Conservation (phyloP, 225 moss, liverwort and hornwort genomes). For the Asterella californica region DNA sequence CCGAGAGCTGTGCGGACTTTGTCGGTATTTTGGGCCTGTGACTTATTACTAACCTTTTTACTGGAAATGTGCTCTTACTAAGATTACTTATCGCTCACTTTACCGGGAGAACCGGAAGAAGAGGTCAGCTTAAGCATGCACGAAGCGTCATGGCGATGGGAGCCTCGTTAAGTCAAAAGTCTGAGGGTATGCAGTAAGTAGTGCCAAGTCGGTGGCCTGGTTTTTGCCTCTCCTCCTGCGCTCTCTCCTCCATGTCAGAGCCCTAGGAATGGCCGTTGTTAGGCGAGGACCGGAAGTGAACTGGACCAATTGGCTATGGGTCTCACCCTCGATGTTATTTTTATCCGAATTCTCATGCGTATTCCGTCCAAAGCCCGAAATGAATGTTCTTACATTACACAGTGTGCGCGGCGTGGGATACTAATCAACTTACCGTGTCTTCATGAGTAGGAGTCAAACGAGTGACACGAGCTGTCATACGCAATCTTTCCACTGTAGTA, state of each 20-base stretch:
- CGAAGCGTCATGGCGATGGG: not conserved
- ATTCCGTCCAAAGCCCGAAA: not conserved
- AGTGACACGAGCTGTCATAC: not conserved
- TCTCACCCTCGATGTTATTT: not conserved
- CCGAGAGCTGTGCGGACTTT: not conserved
- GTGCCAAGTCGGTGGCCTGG: not conserved
- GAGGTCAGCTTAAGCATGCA: not conserved
- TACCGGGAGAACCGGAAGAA: not conserved
- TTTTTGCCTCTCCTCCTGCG: not conserved
- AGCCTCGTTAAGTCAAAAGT: not conserved
- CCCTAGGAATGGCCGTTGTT: slow-evolving; percentile 2
- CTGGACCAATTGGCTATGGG: not conserved
- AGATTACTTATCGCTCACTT: not conserved
- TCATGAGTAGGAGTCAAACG: not conserved
- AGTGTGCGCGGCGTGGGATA: not conserved
- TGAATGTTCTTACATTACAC: not conserved
- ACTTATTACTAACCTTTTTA: no score
- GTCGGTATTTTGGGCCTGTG: not conserved
- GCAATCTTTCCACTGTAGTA: slow-evolving; percentile 8
- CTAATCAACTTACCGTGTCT: not conserved
- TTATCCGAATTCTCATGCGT: not conserved
- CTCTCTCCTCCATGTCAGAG: not conserved
- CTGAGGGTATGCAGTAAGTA: not conserved
- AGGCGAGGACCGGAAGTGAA: not conserved
- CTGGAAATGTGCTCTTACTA: not conserved